These are phyloP conservation scores for Cladosporium sp. DNA, from an alignment of 2,329 filamentous ascomycete species.

Conservation along the genomic window DNA sequence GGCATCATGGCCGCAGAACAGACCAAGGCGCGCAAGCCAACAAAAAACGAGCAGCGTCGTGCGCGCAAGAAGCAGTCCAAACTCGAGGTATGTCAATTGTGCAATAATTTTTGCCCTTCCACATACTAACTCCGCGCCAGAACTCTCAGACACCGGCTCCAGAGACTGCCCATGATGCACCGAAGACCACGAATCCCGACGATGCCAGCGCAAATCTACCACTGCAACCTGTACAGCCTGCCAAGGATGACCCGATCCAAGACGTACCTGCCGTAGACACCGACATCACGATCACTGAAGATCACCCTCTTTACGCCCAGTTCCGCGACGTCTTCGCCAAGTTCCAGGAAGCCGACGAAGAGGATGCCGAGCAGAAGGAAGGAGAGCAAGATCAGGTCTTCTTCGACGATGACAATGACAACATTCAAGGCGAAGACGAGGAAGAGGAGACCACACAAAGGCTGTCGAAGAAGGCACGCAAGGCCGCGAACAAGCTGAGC, in stretches of 20 bases:
- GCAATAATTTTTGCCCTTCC: neutral
- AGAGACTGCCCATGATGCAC: conserved; percentile 22
- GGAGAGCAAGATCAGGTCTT: conserved; percentile 78
- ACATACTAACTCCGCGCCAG: conserved; percentile 4
- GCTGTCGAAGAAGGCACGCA: conserved; percentile 91
- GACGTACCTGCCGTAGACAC: conserved; percentile 21
- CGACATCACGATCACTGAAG: conserved; percentile 23
- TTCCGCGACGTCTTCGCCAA: conserved; percentile 79
- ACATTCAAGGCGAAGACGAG: conserved; percentile 81
- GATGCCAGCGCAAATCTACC: conserved; percentile 20
- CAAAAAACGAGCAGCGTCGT: conserved; percentile 90
- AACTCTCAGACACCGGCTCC: conserved; percentile 28
- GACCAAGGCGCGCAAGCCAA: conserved; percentile 58
- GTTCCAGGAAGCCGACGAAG: conserved; percentile 60
- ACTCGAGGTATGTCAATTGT: conserved; percentile 43
- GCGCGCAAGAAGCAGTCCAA: conserved; percentile 94
- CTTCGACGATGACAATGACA: conserved; percentile 78
- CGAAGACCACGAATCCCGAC: conserved; percentile 16
- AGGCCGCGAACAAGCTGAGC: conserved; percentile 85
- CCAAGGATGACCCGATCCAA: conserved; percentile 24
- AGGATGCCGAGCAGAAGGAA: conserved; percentile 31
- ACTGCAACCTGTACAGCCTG: conserved; percentile 23
- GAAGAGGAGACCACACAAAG: conserved; percentile 59
- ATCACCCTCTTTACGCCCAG: conserved; percentile 73
- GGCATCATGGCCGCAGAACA: conserved; percentile 26